These are phyloP conservation scores for Brassica juncea DNA, from an alignment of 345 rosid species.

Conservation along the genomic window DNA sequence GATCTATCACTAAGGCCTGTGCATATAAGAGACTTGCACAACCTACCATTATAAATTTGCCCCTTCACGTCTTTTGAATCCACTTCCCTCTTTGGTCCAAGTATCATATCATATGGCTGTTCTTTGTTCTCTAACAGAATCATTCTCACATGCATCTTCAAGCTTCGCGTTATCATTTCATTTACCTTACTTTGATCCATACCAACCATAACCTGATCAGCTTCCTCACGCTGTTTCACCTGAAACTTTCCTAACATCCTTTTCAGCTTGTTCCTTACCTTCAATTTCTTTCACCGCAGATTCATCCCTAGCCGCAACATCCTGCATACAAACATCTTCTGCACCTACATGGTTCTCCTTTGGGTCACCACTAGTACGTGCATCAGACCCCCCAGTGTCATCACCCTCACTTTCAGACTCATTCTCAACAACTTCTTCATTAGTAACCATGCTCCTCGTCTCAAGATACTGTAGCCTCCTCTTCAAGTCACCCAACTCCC, in stretches of 20 bases:
- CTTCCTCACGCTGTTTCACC: slow-evolving; percentile 25
- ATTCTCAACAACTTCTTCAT: slow-evolving; percentile 67
- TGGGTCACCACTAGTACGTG: slow-evolving; percentile 35
- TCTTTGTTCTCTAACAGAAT: slow-evolving; percentile 26
- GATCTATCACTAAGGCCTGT: slow-evolving; percentile 25
- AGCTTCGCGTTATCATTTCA: slow-evolving; percentile 14
- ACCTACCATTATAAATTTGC: not conserved
- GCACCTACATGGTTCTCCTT: slow-evolving; percentile 37
- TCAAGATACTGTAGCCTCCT: slow-evolving; percentile 83
- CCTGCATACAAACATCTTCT: slow-evolving; percentile 47
- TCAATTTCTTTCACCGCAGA: slow-evolving; percentile 18
- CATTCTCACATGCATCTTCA: slow-evolving; percentile 26
- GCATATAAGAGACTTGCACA: slow-evolving; percentile 41
- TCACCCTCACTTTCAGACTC: slow-evolving; percentile 69
- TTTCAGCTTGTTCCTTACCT: not conserved
- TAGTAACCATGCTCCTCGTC: slow-evolving; percentile 53
- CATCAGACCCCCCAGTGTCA: slow-evolving; percentile 65
- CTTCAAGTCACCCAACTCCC: slow-evolving; percentile 80
- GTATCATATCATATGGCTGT: slow-evolving; percentile 18
- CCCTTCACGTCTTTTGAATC: not conserved
- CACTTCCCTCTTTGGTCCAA: not conserved
- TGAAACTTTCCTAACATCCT: not conserved
- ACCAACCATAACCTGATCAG: not conserved
- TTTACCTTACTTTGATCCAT: slow-evolving; percentile 23
- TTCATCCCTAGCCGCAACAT: slow-evolving; percentile 15